Percentiles rank a stretch among this genome's conserved stretches.
These are phyloP conservation scores for Termitomyces heimii DNA, from an alignment of 768 basidiomycete species.

Conservation along the genomic window DNA sequence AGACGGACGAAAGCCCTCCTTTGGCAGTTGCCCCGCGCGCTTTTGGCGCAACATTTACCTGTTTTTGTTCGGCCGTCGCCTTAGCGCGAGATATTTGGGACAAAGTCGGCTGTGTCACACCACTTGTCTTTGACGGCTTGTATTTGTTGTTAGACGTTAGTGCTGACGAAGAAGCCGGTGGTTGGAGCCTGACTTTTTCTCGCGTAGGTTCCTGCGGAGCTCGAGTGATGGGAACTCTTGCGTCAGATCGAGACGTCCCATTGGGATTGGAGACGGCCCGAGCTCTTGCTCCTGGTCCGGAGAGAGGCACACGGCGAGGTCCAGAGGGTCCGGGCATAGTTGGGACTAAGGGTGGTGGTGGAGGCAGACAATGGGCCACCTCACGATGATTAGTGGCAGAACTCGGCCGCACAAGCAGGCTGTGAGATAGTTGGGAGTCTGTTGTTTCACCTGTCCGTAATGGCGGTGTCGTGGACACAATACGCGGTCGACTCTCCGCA, in stretches of 20 bases:
- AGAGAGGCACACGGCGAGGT: conserved; percentile 11
- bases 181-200: conserved; percentile 1
- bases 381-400: conserved; percentile 9
- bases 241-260: neutral
- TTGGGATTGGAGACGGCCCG: conserved; percentile 2
- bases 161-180: neutral
- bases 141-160: neutral
- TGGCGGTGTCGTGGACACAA: conserved; percentile 7
- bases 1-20: neutral
- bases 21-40: conserved; percentile 4
- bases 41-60: conserved; percentile 3
- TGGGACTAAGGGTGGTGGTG: neutral
- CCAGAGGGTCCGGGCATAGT: conserved; percentile 4
- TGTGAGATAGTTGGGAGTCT: neutral
- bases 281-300: conserved; percentile 1
- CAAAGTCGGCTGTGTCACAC: conserved; percentile 20
- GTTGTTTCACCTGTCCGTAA: conserved; percentile 1
- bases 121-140: conserved; percentile 6
- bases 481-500: conserved; percentile 7
- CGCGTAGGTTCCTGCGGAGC: neutral
- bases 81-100: conserved; percentile 22
- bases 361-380: conserved; percentile 2
- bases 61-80: conserved; percentile 12
- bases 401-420: conserved; percentile 6
- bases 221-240: neutral